phyloP scores from a whole-genome alignment of 371 early-diverging fungal genomes.

The Mucor velutinosus region DNA sequence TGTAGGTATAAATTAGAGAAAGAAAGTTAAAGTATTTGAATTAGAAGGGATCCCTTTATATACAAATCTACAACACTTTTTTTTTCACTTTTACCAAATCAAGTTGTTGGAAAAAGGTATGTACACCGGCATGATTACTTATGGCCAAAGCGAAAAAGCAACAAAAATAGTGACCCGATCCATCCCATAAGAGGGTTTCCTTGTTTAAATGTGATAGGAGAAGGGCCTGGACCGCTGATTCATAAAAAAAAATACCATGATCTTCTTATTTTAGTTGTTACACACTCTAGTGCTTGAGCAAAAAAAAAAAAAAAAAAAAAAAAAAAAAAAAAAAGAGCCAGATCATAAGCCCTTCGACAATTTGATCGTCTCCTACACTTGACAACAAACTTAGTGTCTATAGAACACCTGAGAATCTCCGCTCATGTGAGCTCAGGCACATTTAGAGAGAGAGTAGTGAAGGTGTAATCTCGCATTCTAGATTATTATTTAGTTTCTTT shows the following conservation, averaged over 20 bases:
- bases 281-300: slow-evolving; percentile 1
- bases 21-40: background rate
- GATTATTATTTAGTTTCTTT: background rate
- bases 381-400: background rate
- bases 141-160: slow-evolving; percentile 13
- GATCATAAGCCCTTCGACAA: background rate
- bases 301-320: background rate
- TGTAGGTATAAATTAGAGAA: background rate
- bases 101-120: background rate
- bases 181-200: slow-evolving; percentile 3
- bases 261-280: slow-evolving; percentile 1
- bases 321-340: background rate
- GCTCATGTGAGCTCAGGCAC: background rate
- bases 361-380: background rate
- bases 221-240: slow-evolving; percentile 15
- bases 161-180: slow-evolving; percentile 18
- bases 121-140: slow-evolving; percentile 17
- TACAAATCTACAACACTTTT: background rate
- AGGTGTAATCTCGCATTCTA: background rate
- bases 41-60: background rate
- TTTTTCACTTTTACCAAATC: slow-evolving; percentile 5
- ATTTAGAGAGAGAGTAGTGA: background rate
- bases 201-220: background rate
- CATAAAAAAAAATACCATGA: background rate
- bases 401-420: background rate